These are phyloP conservation scores for Wakefieldia striispora DNA, from an alignment of 768 basidiomycete genomes.

Conservation along the genomic window DNA sequence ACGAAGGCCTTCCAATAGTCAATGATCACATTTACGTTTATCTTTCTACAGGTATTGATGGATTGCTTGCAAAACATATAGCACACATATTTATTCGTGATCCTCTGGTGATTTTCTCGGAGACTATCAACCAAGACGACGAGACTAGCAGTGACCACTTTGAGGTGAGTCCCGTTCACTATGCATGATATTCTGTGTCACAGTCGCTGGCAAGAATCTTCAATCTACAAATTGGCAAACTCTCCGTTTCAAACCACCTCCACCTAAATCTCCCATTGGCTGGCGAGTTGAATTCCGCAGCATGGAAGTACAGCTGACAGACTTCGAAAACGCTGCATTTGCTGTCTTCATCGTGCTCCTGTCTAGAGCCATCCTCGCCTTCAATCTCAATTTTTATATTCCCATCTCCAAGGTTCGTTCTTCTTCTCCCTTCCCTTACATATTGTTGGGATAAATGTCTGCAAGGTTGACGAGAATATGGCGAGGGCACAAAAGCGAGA, in stretches of 20 bases:
- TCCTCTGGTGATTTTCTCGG: slow-evolving; percentile 92
- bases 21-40: background rate
- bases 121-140: slow-evolving; percentile 93
- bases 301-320: slow-evolving; percentile 99
- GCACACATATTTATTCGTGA: slow-evolving; percentile 97
- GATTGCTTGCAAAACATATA: slow-evolving; percentile 84
- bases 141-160: slow-evolving; percentile 88
- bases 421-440: background rate
- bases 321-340: slow-evolving; percentile 98
- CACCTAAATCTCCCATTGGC: slow-evolving; percentile 87
- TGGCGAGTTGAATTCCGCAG: slow-evolving; percentile 99
- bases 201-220: slow-evolving; percentile 62
- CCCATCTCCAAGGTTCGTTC: slow-evolving; percentile 86
- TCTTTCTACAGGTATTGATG: slow-evolving; percentile 67
- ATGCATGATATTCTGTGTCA: background rate
- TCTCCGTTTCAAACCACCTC: slow-evolving; percentile 96
- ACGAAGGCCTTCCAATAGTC: background rate
- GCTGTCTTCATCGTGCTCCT: slow-evolving; percentile 92
- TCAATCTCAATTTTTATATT: slow-evolving; percentile 92
- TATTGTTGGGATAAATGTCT: background rate
- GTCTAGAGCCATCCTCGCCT: slow-evolving; percentile 88
- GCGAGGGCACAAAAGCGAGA: slow-evolving; percentile 79
- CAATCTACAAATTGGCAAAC: slow-evolving; percentile 99
- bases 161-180: slow-evolving; percentile 55
- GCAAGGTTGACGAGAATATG: slow-evolving; percentile 97